Conservation (phyloP, 306 rosid species). For the Castanea mollissima region DNA sequence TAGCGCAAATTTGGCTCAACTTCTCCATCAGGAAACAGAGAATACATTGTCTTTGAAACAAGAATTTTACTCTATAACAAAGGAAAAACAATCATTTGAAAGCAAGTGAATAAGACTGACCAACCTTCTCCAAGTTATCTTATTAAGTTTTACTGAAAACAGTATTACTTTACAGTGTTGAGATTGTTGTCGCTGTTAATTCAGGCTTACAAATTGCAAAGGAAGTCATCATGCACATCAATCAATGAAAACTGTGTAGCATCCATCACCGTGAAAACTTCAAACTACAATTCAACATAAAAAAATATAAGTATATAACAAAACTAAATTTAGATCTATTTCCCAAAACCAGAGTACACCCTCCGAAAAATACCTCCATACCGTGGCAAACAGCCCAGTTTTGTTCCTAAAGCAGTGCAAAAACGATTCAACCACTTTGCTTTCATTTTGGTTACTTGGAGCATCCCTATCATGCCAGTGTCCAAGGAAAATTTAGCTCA, state of each 20-base stretch:
- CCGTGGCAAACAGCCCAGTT: conserved; percentile 54
- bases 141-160: not conserved
- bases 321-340: not conserved
- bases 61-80: not conserved
- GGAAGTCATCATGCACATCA: no score
- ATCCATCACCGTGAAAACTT: no score
- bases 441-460: no score
- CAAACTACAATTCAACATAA: not conserved
- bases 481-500: no score
- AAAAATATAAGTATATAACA: not conserved
- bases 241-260: not conserved
- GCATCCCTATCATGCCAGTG: no score
- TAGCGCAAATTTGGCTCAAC: not conserved
- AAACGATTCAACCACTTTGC: no score
- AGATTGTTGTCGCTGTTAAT: not conserved
- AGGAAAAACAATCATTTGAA: not conserved
- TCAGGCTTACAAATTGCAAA: not conserved
- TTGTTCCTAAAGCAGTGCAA: conserved; percentile 3
- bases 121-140: not conserved
- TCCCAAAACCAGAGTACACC: not conserved
- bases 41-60: not conserved
- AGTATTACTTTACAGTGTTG: not conserved
- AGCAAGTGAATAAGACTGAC: not conserved
- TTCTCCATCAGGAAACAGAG: not conserved
- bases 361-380: conserved; percentile 10